phyloP scores from a whole-genome alignment of 2,329 filamentous ascomycete species.

The Aspergillus sp. region DNA sequence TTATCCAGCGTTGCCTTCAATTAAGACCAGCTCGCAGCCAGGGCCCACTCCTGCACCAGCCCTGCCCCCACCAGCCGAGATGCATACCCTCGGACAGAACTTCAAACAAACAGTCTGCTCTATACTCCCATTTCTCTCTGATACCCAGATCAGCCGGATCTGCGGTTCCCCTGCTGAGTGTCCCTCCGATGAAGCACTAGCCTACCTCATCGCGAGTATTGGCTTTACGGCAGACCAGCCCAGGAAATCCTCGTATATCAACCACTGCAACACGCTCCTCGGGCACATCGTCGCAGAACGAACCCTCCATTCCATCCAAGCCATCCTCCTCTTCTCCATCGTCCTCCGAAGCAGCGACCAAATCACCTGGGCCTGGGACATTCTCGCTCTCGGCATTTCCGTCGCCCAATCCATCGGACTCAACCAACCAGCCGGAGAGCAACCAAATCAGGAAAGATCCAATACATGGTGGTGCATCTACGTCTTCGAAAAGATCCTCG shows the following conservation, averaged over 20 bases:
- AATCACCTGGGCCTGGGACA: conserved; percentile 5
- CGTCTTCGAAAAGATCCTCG: conserved; percentile 7
- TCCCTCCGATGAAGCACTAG: not conserved
- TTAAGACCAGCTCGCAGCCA: too few species aligned
- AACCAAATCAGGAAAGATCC: too few species aligned
- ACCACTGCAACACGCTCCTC: not conserved
- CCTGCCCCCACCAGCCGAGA: not conserved
- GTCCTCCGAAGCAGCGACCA: conserved; percentile 1
- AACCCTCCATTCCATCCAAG: not conserved
- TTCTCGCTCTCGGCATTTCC: not conserved
- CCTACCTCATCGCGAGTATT: not conserved
- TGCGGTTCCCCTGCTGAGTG: not conserved
- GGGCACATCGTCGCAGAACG: not conserved
- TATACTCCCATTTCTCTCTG: not conserved
- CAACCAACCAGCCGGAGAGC: not conserved
- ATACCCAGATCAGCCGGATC: not conserved
- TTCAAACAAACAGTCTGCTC: not conserved
- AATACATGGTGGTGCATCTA: conserved; percentile 7
- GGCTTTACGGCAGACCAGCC: not conserved
- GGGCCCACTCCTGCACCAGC: not conserved
- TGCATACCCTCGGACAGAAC: not conserved
- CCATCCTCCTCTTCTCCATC: not conserved
- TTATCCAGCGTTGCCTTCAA: not conserved
- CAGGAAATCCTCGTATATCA: not conserved
- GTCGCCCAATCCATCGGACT: conserved; percentile 2